phyloP scores from a whole-genome alignment of 345 rosid species.

The Salix arbutifolia region DNA sequence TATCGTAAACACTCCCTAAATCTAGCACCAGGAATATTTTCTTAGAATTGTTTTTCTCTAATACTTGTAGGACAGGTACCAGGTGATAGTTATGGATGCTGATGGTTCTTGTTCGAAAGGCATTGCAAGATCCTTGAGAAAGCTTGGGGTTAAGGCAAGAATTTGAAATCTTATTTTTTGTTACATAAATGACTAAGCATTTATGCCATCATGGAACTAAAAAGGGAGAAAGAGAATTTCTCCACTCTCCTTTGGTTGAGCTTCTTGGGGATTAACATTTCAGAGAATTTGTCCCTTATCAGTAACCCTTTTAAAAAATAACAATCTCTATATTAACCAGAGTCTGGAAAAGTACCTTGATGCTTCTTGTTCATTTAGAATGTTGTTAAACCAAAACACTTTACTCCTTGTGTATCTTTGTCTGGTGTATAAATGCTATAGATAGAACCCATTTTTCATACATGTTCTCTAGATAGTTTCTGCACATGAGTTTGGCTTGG shows the following conservation, averaged over 20 bases:
- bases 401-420: neutral
- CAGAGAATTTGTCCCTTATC: neutral
- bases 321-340: neutral
- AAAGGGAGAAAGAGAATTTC: neutral
- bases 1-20: neutral
- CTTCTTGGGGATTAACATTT: neutral
- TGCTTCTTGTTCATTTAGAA: neutral
- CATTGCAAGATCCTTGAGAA: slow-evolving; percentile 85
- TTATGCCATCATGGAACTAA: neutral
- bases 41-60: slow-evolving; percentile 37
- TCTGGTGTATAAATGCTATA: neutral
- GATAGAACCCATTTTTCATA: slow-evolving; percentile 2
- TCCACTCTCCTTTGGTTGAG: neutral
- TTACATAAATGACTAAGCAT: neutral
- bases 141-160: slow-evolving; percentile 75
- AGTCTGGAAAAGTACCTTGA: neutral
- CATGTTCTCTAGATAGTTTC: neutral
- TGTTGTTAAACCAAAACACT: neutral
- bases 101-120: slow-evolving; percentile 84
- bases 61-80: slow-evolving; percentile 90
- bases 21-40: slow-evolving; percentile 12
- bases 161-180: slow-evolving; percentile 10
- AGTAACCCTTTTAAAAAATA: neutral
- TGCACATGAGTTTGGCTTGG: neutral
- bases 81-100: slow-evolving; percentile 90